A percentile compares a stretch with the other conserved stretches of the same genome.
phyloP scores from a whole-genome alignment of 2,329 filamentous ascomycete species.

The Pseudocercospora pini-densiflorae region DNA sequence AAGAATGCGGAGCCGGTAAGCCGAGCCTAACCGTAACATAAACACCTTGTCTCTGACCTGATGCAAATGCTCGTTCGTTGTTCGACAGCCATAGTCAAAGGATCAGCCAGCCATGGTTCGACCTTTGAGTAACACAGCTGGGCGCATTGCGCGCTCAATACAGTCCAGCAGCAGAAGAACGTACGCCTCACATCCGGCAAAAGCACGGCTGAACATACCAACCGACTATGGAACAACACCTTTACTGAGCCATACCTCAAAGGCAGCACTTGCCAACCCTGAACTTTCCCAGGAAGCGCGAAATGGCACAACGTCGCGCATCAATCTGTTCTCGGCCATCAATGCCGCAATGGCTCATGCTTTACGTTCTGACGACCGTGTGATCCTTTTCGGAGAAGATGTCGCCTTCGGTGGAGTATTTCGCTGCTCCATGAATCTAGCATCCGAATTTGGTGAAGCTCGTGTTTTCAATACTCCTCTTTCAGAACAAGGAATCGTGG shows the following conservation, averaged over 20 bases:
- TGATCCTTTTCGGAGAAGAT: slow-evolving; percentile 93
- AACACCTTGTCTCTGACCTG: not conserved
- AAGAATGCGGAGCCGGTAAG: slow-evolving; percentile 5
- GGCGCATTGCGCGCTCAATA: not conserved
- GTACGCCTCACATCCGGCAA: slow-evolving; percentile 57
- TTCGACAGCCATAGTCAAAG: not conserved
- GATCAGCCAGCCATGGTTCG: not conserved
- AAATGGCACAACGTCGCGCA: slow-evolving; percentile 69
- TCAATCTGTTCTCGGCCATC: slow-evolving; percentile 93
- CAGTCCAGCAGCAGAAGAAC: slow-evolving; percentile 6
- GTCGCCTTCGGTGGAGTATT: slow-evolving; percentile 98
- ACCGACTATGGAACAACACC: slow-evolving; percentile 85
- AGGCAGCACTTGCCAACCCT: slow-evolving; percentile 69
- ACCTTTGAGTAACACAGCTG: not conserved
- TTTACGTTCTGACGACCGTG: slow-evolving; percentile 79
- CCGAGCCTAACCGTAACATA: slow-evolving; percentile 1
- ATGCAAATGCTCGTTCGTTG: not conserved
- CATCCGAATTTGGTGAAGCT: slow-evolving; percentile 83
- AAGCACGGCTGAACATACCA: slow-evolving; percentile 75
- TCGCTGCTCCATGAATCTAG: slow-evolving; percentile 80
- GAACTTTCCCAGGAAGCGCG: slow-evolving; percentile 63
- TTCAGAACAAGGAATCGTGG: slow-evolving; percentile 91
- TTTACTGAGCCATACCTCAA: slow-evolving; percentile 78
- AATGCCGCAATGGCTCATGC: slow-evolving; percentile 87
- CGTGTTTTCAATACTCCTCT: slow-evolving; percentile 96